Evolutionary conservation across 2,329 filamentous ascomycete species (phyloP), one percentile per base, ranked within the genome.

Genomic region (Amylocarpus encephaloides): DNA sequence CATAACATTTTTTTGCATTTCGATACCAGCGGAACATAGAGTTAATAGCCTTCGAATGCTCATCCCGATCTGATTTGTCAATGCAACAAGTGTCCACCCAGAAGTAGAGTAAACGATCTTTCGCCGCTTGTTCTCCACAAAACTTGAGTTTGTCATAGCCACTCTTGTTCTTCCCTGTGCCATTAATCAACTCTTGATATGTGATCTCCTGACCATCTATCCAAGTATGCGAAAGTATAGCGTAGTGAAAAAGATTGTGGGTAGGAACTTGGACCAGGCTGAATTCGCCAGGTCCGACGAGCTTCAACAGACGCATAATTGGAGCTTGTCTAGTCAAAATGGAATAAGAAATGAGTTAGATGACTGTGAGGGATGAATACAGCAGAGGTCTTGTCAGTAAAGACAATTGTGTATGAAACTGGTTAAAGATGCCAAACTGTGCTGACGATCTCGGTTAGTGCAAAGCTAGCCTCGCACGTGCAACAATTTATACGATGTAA

Each of bases 1-100:
- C 51, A 29, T 56, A 56, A 39, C 47, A 56, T 47, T 46, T 48
- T 13, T 35, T 43, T n/a, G 53, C 41, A 30, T 48, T 46, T 41
- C 26, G 40, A 43, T 55, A 55, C 30, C 22, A 26, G 22, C 22
- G 22, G 22, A 26, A 26, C 22, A 26, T 26, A 26, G 22, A 26
- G 7, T 26, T 26, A 26, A 26, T 26, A 26, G 22, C 22, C 22
- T 4, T 26, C 4, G 22, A 26, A 4, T 4, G 22, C 22, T 26
- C 22, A 7, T 4, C 22, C 4, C 4, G 7, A 7, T 26, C 7
- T 4, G 48, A 50, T 16, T 51, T 42, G 36, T 51, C 10, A 45
- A 44, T 44, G 29, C 30, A 44, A 44, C 30, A 44, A 33, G 42
- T 44, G 30, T 44, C 42, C 9, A 44, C 42, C 42, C 29, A 44